A percentile compares a stretch with the other conserved stretches of the same genome.
These are phyloP conservation scores for Colletotrichum tabaci DNA, from an alignment of 2,329 filamentous ascomycete genomes.

Conservation along the genomic window DNA sequence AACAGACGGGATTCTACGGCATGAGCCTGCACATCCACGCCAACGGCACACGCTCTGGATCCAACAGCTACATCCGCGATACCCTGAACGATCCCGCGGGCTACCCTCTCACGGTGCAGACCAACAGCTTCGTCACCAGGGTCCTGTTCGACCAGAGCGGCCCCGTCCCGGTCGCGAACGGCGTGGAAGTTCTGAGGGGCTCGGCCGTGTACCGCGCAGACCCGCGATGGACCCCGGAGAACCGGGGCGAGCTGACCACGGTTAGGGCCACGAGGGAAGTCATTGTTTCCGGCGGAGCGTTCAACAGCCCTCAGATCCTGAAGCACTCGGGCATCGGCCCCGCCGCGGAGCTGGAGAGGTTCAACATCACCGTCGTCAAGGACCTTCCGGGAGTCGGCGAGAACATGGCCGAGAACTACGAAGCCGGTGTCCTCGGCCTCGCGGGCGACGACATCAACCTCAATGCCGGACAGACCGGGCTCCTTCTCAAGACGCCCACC, in stretches of 20 bases:
- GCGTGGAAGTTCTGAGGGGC: conserved; percentile 58
- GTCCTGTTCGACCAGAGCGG: conserved; percentile 53
- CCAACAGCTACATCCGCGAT: no score
- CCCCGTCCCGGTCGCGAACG: conserved; percentile 48
- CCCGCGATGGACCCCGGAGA: conserved; percentile 49
- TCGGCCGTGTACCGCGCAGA: conserved; percentile 59
- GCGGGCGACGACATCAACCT: neutral
- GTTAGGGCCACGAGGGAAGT: conserved; percentile 58
- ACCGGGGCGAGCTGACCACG: conserved; percentile 16
- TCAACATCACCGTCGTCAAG: conserved; percentile 60
- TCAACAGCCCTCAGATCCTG: conserved; percentile 66
- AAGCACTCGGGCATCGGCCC: conserved; percentile 66
- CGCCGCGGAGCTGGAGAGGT: conserved; percentile 55
- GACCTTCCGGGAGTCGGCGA: conserved; percentile 66
- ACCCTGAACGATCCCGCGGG: no score
- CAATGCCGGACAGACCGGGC: neutral
- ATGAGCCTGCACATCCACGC: no score
- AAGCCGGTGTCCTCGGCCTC: conserved; percentile 52
- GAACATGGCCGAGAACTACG: conserved; percentile 62
- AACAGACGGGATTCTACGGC: no score
- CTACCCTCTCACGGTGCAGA: no score
- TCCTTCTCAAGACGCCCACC: conserved; percentile 43
- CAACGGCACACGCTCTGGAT: no score
- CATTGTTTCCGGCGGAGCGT: conserved; percentile 63
- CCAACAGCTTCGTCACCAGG: conserved; percentile 44